A percentile compares a stretch with the other conserved stretches of the same genome.
phyloP scores from a whole-genome alignment of 192 early-diverging fungal species.

The Rhizophagus sp. region DNA sequence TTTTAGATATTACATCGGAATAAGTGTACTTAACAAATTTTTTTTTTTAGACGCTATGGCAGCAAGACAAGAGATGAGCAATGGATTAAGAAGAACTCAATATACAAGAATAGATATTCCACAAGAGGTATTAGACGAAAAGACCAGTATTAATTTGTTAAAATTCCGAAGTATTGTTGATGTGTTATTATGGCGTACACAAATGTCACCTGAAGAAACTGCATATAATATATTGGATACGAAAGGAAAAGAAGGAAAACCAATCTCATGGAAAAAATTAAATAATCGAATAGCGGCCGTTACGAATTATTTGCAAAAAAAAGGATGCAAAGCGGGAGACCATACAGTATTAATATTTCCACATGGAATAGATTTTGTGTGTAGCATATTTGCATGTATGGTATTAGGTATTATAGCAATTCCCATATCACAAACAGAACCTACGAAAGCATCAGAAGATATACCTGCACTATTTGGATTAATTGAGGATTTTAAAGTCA shows the following conservation, averaged over 20 bases:
- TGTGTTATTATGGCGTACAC: slow-evolving; percentile 74
- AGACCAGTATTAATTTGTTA: slow-evolving; percentile 64
- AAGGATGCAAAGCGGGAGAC: slow-evolving; percentile 55
- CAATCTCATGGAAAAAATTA: slow-evolving; percentile 72
- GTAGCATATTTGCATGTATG: slow-evolving; percentile 77
- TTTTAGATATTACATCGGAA: neutral
- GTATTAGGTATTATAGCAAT: slow-evolving; percentile 75
- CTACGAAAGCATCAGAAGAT: slow-evolving; percentile 64
- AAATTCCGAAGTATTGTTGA: slow-evolving; percentile 71
- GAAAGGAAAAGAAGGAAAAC: slow-evolving; percentile 60
- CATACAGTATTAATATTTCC: slow-evolving; percentile 66
- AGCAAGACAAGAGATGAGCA: slow-evolving; percentile 33
- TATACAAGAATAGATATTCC: slow-evolving; percentile 71
- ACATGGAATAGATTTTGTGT: slow-evolving; percentile 69
- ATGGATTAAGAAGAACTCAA: slow-evolving; percentile 49
- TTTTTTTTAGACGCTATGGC: slow-evolving; percentile 32
- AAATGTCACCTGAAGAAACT: slow-evolving; percentile 60
- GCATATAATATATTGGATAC: slow-evolving; percentile 63
- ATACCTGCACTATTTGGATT: slow-evolving; percentile 62
- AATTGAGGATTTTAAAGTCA: slow-evolving; percentile 61
- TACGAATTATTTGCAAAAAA: slow-evolving; percentile 65
- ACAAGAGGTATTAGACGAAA: slow-evolving; percentile 67
- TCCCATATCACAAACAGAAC: slow-evolving; percentile 70
- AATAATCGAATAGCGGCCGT: slow-evolving; percentile 62
- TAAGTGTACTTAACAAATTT: neutral